Percentiles rank a stretch among this genome's conserved stretches.
Conservation (phyloP, 2,329 filamentous ascomycete species). For the Talaromyces sp. region DNA sequence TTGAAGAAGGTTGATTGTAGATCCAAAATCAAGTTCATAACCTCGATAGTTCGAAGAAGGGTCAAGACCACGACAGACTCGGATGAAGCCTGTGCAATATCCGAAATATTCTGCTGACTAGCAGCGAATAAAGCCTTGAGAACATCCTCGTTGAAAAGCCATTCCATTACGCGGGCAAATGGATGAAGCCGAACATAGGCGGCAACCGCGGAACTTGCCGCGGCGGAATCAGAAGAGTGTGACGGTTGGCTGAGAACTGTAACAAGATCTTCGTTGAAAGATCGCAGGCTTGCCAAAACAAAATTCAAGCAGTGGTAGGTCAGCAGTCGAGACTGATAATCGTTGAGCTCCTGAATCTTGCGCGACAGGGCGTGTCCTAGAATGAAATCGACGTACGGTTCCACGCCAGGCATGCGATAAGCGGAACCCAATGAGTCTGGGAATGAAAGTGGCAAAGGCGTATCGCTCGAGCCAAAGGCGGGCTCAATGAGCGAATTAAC, state of each 20-base stretch:
- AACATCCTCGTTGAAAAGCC: slow-evolving; percentile 93
- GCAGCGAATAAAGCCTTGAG: slow-evolving; percentile 76
- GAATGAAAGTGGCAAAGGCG: slow-evolving; percentile 80
- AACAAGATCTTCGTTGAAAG: slow-evolving; percentile 93
- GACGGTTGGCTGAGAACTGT: slow-evolving; percentile 79
- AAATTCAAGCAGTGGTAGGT: slow-evolving; percentile 83
- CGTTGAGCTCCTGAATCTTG: slow-evolving; percentile 67
- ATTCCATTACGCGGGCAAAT: slow-evolving; percentile 94
- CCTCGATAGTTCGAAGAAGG: slow-evolving; percentile 77
- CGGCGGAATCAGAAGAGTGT: slow-evolving; percentile 73
- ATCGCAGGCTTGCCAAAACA: slow-evolving; percentile 73
- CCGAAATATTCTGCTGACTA: slow-evolving; percentile 73
- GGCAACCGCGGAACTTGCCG: slow-evolving; percentile 73
- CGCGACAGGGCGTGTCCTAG: slow-evolving; percentile 75
- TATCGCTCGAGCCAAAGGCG: slow-evolving; percentile 42
- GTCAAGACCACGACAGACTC: slow-evolving; percentile 82
- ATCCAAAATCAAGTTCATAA: slow-evolving; percentile 80
- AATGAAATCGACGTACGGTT: slow-evolving; percentile 89
- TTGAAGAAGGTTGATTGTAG: slow-evolving; percentile 91
- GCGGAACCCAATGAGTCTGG: slow-evolving; percentile 79
- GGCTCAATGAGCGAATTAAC: slow-evolving; percentile 73
- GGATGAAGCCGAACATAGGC: slow-evolving; percentile 87
- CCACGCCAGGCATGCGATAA: slow-evolving; percentile 81
- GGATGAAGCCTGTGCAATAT: slow-evolving; percentile 71
- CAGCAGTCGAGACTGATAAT: slow-evolving; percentile 71